Base-by-base conservation (phyloP, 257 asterid genomes). In the Scutellaria minor region DNA sequence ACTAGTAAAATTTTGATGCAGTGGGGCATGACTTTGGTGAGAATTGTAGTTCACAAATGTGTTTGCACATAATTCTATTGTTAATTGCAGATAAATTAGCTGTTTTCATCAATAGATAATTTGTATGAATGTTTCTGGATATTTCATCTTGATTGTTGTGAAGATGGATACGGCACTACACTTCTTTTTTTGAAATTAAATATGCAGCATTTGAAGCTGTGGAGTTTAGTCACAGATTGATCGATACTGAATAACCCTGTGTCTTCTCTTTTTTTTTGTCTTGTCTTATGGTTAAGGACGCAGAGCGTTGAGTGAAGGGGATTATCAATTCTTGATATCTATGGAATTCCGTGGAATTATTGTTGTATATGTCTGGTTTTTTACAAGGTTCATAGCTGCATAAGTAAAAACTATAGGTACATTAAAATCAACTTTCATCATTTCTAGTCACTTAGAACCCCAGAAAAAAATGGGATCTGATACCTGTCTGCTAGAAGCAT, bases 21-120 rank as follows among this genome's bases (percentile, higher is more conserved):
- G 44, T 48, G n/a, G n/a, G 48, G 10, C 51, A 12, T 9, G 67
- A 35, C 20, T 46, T 35, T 47, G 44, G 66, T 22, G 62, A 60
- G 45, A 72, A 61, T 5, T 40, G 14, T 47, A 48, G 64, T 37
- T 53, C 47, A 10, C 44, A 66, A 66, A 51, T 37, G 66, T 44
- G 22, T 31, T 44, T 52, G 13, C 11, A 4, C 55, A 37, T 6
- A 61, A 51, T 40, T 51, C 22, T n/a, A 57, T 47, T 59, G 41
- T 47, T 13, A 37, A 31, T 3, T 31, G 37, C 37, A 31, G 37
- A 31, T 27, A 27, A 3, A 27, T 27, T 27, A 10, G 53, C 22
- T 60, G 15, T 39, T 35, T 52, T 14, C 39, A 11, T 52, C 22
- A 52, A 65, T 11, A 64, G 66, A 42, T 62, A 61, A n/a, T 2